Evolutionary conservation across 352 stramenopile genomes (phyloP).

Genomic region (Peronospora destructor): DNA sequence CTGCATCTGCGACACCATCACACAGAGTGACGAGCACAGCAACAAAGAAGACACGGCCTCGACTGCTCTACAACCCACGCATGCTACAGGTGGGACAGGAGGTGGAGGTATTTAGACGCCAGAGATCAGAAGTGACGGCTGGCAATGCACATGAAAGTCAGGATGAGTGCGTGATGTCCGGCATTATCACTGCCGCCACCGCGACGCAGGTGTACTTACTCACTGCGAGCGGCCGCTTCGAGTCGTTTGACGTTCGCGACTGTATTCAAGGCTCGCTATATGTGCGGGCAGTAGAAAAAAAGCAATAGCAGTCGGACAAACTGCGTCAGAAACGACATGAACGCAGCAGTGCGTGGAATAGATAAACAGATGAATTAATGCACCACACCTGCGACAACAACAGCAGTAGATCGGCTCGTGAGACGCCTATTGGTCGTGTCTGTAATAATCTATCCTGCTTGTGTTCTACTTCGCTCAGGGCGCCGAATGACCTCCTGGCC

Average conservation of each 20-base stretch:
- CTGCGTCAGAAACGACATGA: conserved; percentile 7
- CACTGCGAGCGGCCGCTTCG: conserved; percentile 29
- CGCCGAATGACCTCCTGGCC: conserved; percentile 56
- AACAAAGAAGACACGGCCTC: conserved; percentile 9
- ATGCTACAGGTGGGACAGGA: conserved; percentile 58
- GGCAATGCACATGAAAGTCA: conserved; percentile 7
- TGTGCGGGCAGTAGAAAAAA: conserved; percentile 20
- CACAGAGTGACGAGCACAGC: background rate
- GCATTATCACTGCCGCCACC: conserved; percentile 48
- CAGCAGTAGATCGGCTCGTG: conserved; percentile 9
- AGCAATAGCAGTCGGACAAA: conserved; percentile 11
- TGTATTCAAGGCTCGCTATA: conserved; percentile 35
- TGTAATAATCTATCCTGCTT: conserved; percentile 9
- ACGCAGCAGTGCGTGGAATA: conserved; percentile 15
- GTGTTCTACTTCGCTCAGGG: conserved; percentile 12
- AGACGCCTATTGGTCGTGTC: conserved; percentile 18
- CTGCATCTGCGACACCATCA: conserved; percentile 8
- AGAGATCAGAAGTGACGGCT: conserved; percentile 1
- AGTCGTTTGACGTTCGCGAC: conserved; percentile 37
- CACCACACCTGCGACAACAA: conserved; percentile 9
- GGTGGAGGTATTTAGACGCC: conserved; percentile 35
- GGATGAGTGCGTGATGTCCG: conserved; percentile 27
- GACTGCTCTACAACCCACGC: conserved; percentile 39
- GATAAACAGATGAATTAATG: conserved; percentile 15
- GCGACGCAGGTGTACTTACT: conserved; percentile 42